phyloP scores from a whole-genome alignment of 148 eudicot species.

The Cornus florida region DNA sequence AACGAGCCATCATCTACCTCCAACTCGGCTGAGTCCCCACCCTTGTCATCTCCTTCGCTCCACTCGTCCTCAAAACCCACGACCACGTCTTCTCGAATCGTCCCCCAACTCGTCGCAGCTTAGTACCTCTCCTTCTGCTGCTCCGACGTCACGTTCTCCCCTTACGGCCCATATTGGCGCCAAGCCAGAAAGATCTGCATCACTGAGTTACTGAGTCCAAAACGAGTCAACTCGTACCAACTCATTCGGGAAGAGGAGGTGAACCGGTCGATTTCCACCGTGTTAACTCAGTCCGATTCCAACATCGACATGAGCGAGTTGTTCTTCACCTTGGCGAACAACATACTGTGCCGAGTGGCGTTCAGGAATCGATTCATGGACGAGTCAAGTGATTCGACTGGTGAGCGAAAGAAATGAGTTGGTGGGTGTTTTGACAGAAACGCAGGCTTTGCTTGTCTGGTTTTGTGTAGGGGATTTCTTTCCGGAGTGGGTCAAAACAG shows the following conservation, averaged over 20 bases:
- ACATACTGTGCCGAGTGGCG: conserved; percentile 58
- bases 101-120: conserved; percentile 45
- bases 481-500: conserved; percentile 44
- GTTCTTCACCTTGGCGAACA: conserved; percentile 43
- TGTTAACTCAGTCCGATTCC: conserved; percentile 14
- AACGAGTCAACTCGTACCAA: conserved; percentile 46
- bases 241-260: conserved; percentile 43
- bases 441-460: conserved; percentile 46
- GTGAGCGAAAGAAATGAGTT: conserved; percentile 9
- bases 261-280: conserved; percentile 20
- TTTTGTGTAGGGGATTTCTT: conserved; percentile 53
- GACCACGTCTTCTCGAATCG: conserved; percentile 41
- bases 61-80: conserved; percentile 41
- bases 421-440: conserved; percentile 42
- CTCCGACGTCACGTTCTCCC: conserved; percentile 56
- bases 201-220: conserved; percentile 46
- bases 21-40: conserved; percentile 34
- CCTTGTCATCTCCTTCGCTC: conserved; percentile 36
- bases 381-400: conserved; percentile 12
- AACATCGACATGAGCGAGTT: conserved; percentile 33
- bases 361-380: conserved; percentile 52
- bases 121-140: conserved; percentile 48
- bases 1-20: conserved; percentile 18
- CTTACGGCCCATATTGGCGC: conserved; percentile 66
- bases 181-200: conserved; percentile 56